Evolutionary conservation across 768 basidiomycete genomes (phyloP).

Genomic region (Suillus ampliporus): DNA sequence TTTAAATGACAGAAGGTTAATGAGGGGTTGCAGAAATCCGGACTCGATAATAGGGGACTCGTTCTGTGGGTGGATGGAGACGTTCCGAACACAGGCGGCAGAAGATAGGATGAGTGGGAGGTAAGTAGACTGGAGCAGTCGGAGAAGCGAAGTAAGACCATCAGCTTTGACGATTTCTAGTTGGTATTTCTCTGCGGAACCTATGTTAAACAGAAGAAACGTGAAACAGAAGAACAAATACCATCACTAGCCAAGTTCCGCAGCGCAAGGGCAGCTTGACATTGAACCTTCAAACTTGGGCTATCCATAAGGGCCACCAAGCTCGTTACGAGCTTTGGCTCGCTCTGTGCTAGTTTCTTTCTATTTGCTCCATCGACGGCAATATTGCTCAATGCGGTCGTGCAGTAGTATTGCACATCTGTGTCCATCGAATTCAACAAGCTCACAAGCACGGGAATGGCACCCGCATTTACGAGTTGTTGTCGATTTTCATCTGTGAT

Average conservation of each 20-base stretch:
- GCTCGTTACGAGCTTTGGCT: slow-evolving; percentile 93
- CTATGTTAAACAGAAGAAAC: slow-evolving; percentile 1
- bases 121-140: slow-evolving; percentile 95
- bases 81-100: slow-evolving; percentile 98
- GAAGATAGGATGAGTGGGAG: slow-evolving; percentile 97
- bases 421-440: slow-evolving; percentile 95
- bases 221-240: slow-evolving; percentile 39
- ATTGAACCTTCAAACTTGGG: slow-evolving; percentile 96
- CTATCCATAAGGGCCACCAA: slow-evolving; percentile 97
- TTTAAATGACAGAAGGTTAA: slow-evolving; percentile 95
- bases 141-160: slow-evolving; percentile 88
- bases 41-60: slow-evolving; percentile 99
- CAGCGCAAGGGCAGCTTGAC: slow-evolving; percentile 95
- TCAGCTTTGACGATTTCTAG: slow-evolving; percentile 97
- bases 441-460: slow-evolving; percentile 95
- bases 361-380: slow-evolving; percentile 96
- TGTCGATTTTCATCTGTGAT: slow-evolving; percentile 98
- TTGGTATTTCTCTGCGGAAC: slow-evolving; percentile 88
- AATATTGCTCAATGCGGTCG: slow-evolving; percentile 97
- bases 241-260: slow-evolving; percentile 98
- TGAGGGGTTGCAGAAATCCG: slow-evolving; percentile 94
- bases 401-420: slow-evolving; percentile 99
- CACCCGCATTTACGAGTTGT: slow-evolving; percentile 97
- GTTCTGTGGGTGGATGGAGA: slow-evolving; percentile 98
- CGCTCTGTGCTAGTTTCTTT: slow-evolving; percentile 91